Evolutionary conservation across 2,329 filamentous ascomycete genomes (phyloP).

Genomic region (Teratosphaeria zuluensis): DNA sequence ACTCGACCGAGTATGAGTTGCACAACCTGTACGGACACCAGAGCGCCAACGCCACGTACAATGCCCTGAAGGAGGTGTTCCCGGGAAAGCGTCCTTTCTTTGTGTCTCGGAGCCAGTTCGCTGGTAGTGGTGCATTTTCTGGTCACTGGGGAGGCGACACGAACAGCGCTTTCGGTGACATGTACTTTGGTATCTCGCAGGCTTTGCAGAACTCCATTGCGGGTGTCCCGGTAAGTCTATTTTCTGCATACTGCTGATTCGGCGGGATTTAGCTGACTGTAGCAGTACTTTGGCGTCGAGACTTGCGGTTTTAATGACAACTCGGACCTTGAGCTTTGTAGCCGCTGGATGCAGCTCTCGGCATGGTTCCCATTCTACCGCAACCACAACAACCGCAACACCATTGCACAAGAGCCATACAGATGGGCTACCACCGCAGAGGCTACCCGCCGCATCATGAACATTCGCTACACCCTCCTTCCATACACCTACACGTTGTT

Average conservation of each 20-base stretch:
- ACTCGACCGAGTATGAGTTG: constrained; percentile 13
- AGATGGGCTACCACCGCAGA: constrained; percentile 53
- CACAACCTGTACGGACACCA: constrained; percentile 19
- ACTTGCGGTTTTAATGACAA: constrained; percentile 22
- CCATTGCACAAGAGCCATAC: constrained; percentile 58
- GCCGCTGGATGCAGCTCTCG: constrained; percentile 28
- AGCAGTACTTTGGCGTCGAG: constrained; percentile 16
- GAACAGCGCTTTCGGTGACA: constrained; percentile 13
- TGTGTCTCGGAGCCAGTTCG: constrained; percentile 15
- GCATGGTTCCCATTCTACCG: constrained; percentile 54
- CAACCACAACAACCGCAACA: constrained; percentile 62
- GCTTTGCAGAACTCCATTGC: constrained; percentile 17
- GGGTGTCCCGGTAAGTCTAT: constrained; percentile 14
- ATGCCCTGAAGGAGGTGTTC: constrained; percentile 15
- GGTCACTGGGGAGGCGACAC: constrained; percentile 23
- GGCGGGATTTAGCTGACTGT: not conserved
- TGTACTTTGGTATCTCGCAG: constrained; percentile 20
- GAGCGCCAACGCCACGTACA: constrained; percentile 18
- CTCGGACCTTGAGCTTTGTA: constrained; percentile 19
- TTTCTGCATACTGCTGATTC: not conserved
- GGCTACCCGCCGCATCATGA: constrained; percentile 53
- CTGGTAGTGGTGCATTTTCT: constrained; percentile 13
- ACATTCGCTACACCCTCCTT: constrained; percentile 58
- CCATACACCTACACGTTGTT: constrained; percentile 67
- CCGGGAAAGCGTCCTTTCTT: constrained; percentile 18